phyloP scores from a whole-genome alignment of 306 rosid genomes.

The Corylus heterophylla region DNA sequence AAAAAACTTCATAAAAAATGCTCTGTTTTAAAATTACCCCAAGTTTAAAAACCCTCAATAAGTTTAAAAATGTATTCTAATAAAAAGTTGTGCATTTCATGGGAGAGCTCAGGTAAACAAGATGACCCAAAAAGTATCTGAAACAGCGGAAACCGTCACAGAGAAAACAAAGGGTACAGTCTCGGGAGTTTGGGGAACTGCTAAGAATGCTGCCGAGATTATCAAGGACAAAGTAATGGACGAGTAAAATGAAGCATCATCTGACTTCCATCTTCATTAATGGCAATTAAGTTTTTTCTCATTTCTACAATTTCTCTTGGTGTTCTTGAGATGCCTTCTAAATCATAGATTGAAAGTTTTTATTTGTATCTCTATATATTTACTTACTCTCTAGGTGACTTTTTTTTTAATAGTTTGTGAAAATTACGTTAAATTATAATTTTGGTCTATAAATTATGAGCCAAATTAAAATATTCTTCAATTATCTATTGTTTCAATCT shows the following conservation, averaged over 20 bases:
- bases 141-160: conserved; percentile 39
- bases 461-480: too few relatives aligned
- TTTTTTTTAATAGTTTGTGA: too few relatives aligned
- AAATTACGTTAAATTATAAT: too few relatives aligned
- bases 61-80: not conserved
- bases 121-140: conserved; percentile 44
- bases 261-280: too few relatives aligned
- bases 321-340: not conserved
- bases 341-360: not conserved
- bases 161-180: conserved; percentile 43
- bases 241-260: conserved; percentile 12
- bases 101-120: conserved; percentile 29
- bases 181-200: conserved; percentile 39
- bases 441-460: too few relatives aligned
- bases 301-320: not conserved
- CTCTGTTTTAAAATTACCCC: too few relatives aligned
- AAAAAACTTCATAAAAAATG: too few relatives aligned
- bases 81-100: not conserved
- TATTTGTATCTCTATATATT: too few relatives aligned
- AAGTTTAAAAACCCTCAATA: too few relatives aligned
- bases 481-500: too few relatives aligned
- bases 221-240: conserved; percentile 46
- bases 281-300: too few relatives aligned
- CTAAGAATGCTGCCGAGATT: conserved; percentile 42
- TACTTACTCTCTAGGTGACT: too few relatives aligned